Percentiles rank a stretch among this genome's conserved stretches.
Conservation (phyloP, 768 basidiomycete genomes). For the Brasilioporus rufonigricans region DNA sequence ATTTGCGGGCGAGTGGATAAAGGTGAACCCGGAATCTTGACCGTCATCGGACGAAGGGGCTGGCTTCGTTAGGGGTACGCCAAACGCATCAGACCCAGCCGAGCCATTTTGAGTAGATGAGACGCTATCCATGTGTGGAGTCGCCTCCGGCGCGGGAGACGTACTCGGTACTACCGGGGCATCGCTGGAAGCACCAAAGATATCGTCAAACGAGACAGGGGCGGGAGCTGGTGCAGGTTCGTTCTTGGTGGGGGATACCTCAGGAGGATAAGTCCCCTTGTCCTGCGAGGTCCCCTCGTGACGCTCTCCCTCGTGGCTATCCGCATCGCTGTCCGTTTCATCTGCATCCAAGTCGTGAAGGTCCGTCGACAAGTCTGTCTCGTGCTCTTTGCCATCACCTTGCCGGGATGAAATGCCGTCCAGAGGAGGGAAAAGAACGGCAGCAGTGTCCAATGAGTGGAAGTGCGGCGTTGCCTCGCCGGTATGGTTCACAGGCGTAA, state of each 20-base stretch:
- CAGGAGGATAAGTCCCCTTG: slow-evolving; percentile 17
- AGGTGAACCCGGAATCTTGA: slow-evolving; percentile 20
- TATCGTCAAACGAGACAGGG: slow-evolving; percentile 50
- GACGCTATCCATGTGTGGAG: slow-evolving; percentile 18
- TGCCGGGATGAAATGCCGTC: slow-evolving; percentile 26
- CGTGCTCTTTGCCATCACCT: slow-evolving; percentile 32
- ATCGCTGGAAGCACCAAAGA: slow-evolving; percentile 41
- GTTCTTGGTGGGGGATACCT: slow-evolving; percentile 15
- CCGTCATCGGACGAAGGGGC: slow-evolving; percentile 15
- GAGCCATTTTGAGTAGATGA: slow-evolving; percentile 15
- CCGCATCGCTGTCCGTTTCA: slow-evolving; percentile 54
- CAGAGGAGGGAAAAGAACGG: slow-evolving; percentile 38
- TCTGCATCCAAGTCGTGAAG: slow-evolving; percentile 58
- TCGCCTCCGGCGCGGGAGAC: slow-evolving; percentile 17
- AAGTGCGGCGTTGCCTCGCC: slow-evolving; percentile 15
- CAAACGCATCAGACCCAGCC: slow-evolving; percentile 38
- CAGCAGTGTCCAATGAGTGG: slow-evolving; percentile 26
- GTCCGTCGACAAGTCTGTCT: slow-evolving; percentile 52
- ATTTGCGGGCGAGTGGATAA: slow-evolving; percentile 17
- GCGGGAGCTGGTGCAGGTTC: slow-evolving; percentile 4
- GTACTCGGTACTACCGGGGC: slow-evolving; percentile 17
- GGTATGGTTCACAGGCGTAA: slow-evolving; percentile 22
- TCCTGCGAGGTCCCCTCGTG: slow-evolving; percentile 27
- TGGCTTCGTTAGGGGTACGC: slow-evolving; percentile 30
- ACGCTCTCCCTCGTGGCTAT: slow-evolving; percentile 44